Base-by-base conservation (phyloP, 139 green algal genomes). In the Yamagishiella unicocca region DNA sequence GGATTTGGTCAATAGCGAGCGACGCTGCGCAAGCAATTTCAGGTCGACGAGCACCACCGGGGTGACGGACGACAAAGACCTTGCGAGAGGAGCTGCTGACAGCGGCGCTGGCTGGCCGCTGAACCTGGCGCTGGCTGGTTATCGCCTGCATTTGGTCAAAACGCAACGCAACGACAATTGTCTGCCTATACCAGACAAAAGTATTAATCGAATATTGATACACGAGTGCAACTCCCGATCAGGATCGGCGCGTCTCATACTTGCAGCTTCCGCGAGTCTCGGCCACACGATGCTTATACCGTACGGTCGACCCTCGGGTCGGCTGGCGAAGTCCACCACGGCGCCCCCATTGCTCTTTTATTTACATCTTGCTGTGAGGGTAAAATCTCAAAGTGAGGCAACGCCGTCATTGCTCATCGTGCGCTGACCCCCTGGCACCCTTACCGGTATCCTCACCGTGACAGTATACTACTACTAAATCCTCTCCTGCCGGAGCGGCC, bases 131-230 rank as follows among this genome's bases (percentile, higher is more conserved):
- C 37, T 35, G 66, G 45, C 66, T 45, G 31, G 33, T 74, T 45
- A 45, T 46, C 31, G 66, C 66, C 45, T 74, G 66, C 66, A 74
- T 74, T 25, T 74, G n/a, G n/a, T n/a, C n/a, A n/a, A n/a, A n/a
- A n/a, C n/a, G n/a, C n/a, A n/a, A n/a, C n/a, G n/a, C n/a, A n/a
- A n/a, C n/a, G n/a, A n/a, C n/a, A n/a, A n/a, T n/a, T n/a, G n/a
- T n/a, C n/a, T n/a, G n/a, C n/a, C n/a, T n/a, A n/a, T n/a, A n/a
- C n/a, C n/a, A n/a, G n/a, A n/a, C n/a, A n/a, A n/a, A n/a, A n/a
- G n/a, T n/a, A n/a, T n/a, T n/a, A n/a, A n/a, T n/a, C n/a, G n/a
- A n/a, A n/a, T n/a, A n/a, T n/a, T n/a, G n/a, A n/a, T n/a, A n/a
- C n/a, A n/a, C n/a, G n/a, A n/a, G n/a, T n/a, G n/a, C n/a, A n/a